Conservation (phyloP, 768 basidiomycete genomes). For the Psilocybe cyanescens region DNA sequence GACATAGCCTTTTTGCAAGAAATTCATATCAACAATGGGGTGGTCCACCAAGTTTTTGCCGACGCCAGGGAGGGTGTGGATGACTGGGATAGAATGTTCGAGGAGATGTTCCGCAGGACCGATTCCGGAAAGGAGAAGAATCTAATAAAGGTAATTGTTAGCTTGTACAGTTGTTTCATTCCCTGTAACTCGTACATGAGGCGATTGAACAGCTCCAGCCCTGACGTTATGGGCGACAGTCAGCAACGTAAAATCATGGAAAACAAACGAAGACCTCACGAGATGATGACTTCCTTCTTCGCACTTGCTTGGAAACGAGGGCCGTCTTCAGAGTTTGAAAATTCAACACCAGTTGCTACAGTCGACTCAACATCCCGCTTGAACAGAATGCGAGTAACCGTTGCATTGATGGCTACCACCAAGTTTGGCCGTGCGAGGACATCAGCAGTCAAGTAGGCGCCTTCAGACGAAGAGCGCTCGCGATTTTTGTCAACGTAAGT, state of each 20-base stretch:
- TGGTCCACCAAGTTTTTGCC: slow-evolving; percentile 82
- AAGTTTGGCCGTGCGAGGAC: slow-evolving; percentile 71
- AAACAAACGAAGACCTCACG: slow-evolving; percentile 36
- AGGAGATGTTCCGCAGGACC: slow-evolving; percentile 67
- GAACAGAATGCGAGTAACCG: slow-evolving; percentile 62
- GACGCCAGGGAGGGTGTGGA: slow-evolving; percentile 72
- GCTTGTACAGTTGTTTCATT: not conserved
- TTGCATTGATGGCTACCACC: slow-evolving; percentile 58
- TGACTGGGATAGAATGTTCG: slow-evolving; percentile 55
- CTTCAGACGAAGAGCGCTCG: slow-evolving; percentile 63
- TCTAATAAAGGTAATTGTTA: slow-evolving; percentile 30
- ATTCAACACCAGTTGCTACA: slow-evolving; percentile 58
- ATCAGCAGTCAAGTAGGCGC: slow-evolving; percentile 66
- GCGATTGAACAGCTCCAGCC: slow-evolving; percentile 66
- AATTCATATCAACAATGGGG: slow-evolving; percentile 53
- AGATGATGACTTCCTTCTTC: slow-evolving; percentile 59
- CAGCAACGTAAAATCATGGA: not conserved
- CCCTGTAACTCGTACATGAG: slow-evolving; percentile 41
- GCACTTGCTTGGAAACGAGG: slow-evolving; percentile 43
- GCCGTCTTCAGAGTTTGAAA: slow-evolving; percentile 31
- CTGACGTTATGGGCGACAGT: slow-evolving; percentile 31
- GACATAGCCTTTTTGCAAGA: slow-evolving; percentile 48
- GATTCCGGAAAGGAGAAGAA: slow-evolving; percentile 78
- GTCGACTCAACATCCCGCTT: slow-evolving; percentile 32
- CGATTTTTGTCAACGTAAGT: slow-evolving; percentile 61